Base-by-base conservation (phyloP, 1,284 basidiomycete species). In the Sporisorium sorghi region DNA sequence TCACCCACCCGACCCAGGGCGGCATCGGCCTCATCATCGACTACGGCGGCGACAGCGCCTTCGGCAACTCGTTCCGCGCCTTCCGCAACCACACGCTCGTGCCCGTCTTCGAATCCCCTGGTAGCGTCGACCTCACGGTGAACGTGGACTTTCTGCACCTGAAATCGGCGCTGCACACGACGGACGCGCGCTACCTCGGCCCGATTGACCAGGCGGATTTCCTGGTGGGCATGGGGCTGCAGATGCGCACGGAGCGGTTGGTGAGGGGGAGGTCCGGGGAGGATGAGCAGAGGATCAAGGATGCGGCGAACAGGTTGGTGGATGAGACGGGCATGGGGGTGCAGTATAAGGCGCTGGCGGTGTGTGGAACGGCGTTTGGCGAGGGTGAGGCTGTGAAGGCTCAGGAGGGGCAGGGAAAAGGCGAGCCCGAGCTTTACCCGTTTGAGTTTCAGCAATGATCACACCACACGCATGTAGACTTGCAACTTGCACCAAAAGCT, bases 121-220 rank as follows among this genome's bases (percentile, higher is more conserved):
- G 97, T 12, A 88, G 91, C 48, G 92, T 92, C 47, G 97, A 99
- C 85, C 86, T 99, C 51, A 99, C 97, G 0, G 91, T 92, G 32
- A 97, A 99, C 81, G 96, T 99, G 54, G 94, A 99, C 85, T 99
- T 99, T 85, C 88, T 90, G 0, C 93, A 93, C 83, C 87, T 99
- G 42, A 88, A 88, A 75, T 93, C 95, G 84, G 90, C 93, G 0
- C 86, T 95, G 65, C 84, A 52, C 6, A 76, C 80, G 2, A 81
- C 84, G 54, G 68, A 79, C 28, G 61, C 78, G 2, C 82, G 86
- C 12, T 82, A 88, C 0, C 87, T 90, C 47, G 91, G 91, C 0
- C 90, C 90, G 0, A 86, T 94, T 19, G 81, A 89, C 0, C 93
- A 95, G 85, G 86, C 87, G 2, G 85, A 86, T 4, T 94, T 94